A percentile compares a stretch with the other conserved stretches of the same genome.
Evolutionary conservation across 768 basidiomycete species (phyloP).

Genomic region (Xerocomellus chrysenteron): DNA sequence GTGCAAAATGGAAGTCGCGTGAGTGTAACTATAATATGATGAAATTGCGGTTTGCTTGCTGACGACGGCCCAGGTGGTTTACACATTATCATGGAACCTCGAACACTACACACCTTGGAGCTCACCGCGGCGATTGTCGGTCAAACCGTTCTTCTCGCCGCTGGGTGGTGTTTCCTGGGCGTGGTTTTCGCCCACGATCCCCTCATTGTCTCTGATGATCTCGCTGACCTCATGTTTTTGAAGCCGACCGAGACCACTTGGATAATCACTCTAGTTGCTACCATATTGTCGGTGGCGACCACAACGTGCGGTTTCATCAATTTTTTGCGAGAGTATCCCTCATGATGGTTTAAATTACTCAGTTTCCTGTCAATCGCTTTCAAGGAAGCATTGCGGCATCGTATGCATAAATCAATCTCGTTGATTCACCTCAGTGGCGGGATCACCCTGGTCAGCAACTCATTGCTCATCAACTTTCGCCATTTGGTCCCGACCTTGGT

Average conservation of each 20-base stretch:
- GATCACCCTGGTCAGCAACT: constrained; percentile 5
- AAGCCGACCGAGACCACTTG: neutral
- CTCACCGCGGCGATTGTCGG: neutral
- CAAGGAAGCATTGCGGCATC: constrained; percentile 19
- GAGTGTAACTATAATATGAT: neutral
- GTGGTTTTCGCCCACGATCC: neutral
- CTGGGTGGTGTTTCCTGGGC: neutral
- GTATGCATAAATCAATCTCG: constrained; percentile 11
- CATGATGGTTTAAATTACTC: neutral
- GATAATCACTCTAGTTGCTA: neutral
- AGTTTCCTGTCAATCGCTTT: constrained; percentile 9
- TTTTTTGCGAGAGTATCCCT: neutral
- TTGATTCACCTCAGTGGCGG: constrained; percentile 10
- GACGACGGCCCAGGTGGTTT: no score
- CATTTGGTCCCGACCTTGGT: neutral
- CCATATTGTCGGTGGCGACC: neutral
- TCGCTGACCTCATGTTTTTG: neutral
- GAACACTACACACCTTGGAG: neutral
- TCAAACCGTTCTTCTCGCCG: constrained; percentile 1
- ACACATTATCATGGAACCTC: neutral
- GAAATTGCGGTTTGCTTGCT: neutral
- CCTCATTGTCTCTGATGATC: neutral
- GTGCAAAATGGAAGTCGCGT: neutral
- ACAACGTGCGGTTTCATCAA: neutral
- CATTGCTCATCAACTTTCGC: neutral